phyloP scores from a whole-genome alignment of 306 rosid species.

The Coriaria nepalensis region DNA sequence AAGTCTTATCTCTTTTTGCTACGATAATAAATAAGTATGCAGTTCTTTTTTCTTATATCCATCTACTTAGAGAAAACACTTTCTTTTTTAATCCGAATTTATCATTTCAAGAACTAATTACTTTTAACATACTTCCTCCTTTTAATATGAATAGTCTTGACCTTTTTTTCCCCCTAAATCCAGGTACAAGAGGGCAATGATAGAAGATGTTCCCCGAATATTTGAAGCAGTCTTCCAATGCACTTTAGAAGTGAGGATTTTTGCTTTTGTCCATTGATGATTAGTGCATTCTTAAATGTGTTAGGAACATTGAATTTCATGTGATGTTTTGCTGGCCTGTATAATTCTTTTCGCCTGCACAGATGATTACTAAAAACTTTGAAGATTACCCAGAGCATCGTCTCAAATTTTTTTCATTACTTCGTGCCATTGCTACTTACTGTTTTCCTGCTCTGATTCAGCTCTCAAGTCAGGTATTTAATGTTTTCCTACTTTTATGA shows the following conservation, averaged over 20 bases:
- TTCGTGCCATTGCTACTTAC: slow-evolving; percentile 85
- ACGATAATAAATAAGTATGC: slow-evolving; percentile 83
- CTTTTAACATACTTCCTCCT: too few relatives aligned
- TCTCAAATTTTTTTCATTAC: slow-evolving; percentile 89
- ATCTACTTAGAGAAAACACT: neutral
- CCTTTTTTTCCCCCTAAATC: neutral
- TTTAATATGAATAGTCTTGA: neutral
- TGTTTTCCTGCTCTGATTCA: slow-evolving; percentile 88
- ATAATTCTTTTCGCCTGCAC: slow-evolving; percentile 2
- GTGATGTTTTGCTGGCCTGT: neutral
- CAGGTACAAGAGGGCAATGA: slow-evolving; percentile 84
- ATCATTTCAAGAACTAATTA: neutral
- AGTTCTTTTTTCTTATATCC: slow-evolving; percentile 6
- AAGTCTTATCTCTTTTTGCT: slow-evolving; percentile 94
- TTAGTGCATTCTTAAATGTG: neutral
- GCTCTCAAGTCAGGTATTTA: slow-evolving; percentile 71
- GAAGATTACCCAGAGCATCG: slow-evolving; percentile 99
- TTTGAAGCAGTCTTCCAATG: slow-evolving; percentile 98
- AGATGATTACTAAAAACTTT: slow-evolving; percentile 93
- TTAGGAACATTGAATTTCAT: neutral
- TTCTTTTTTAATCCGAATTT: neutral
- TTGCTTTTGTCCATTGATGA: neutral
- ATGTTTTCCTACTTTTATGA: neutral
- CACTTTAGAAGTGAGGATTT: slow-evolving; percentile 70
- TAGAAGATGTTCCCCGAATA: slow-evolving; percentile 89